These are phyloP conservation scores for Delonix regia DNA, from an alignment of 306 rosid species.

Conservation along the genomic window DNA sequence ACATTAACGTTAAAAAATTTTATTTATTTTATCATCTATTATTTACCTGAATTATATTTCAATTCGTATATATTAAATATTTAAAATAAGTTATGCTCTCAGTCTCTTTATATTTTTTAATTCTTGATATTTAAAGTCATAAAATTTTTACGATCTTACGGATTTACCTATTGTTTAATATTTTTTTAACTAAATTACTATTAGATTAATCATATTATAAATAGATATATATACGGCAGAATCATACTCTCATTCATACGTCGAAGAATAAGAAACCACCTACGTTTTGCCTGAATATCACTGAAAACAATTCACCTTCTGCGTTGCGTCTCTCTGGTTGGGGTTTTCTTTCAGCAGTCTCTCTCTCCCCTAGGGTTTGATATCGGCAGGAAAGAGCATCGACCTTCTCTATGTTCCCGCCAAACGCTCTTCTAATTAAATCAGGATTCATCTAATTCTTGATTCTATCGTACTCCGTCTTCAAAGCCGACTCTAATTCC, in stretches of 20 bases:
- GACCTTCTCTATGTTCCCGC: slow-evolving; percentile 26
- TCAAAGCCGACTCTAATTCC: no score
- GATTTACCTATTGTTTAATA: no score
- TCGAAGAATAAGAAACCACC: neutral
- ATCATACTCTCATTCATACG: neutral
- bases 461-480: no score
- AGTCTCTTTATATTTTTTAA: no score
- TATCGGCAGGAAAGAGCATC: neutral
- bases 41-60: no score
- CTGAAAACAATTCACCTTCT: neutral
- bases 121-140: no score
- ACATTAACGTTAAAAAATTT: no score
- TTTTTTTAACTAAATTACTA: no score
- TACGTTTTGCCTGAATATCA: neutral
- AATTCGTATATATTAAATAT: no score
- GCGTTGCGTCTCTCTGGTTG: neutral
- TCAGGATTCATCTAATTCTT: slow-evolving; percentile 47
- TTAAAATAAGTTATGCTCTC: no score
- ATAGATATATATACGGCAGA: neutral
- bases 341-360: neutral
- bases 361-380: slow-evolving; percentile 43
- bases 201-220: neutral
- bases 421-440: slow-evolving; percentile 38
- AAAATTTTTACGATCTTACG: no score
- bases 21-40: no score